Percentiles rank a stretch among this genome's conserved stretches.
Conservation (phyloP, 2,329 filamentous ascomycete species). For the Allantophomopsis lycopodina region DNA sequence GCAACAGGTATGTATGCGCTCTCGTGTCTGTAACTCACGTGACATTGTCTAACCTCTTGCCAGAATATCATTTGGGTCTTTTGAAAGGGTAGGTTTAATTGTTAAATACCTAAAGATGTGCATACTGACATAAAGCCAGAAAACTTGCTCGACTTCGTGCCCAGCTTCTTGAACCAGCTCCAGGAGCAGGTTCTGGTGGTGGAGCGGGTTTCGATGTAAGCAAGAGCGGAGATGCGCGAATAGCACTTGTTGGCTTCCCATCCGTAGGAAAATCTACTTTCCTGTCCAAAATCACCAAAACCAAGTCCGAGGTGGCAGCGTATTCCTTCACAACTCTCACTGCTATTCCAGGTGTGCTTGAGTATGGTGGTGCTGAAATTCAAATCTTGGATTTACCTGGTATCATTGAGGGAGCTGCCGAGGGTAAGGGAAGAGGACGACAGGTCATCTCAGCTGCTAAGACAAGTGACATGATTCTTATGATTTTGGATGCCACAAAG, state of each 20-base stretch:
- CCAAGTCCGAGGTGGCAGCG: slow-evolving; percentile 86
- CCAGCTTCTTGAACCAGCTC: slow-evolving; percentile 81
- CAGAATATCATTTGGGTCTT: slow-evolving; percentile 96
- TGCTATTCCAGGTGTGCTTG: slow-evolving; percentile 90
- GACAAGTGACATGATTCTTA: slow-evolving; percentile 92
- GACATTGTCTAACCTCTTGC: slow-evolving; percentile 5
- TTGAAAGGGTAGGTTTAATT: slow-evolving; percentile 69
- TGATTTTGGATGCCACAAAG: slow-evolving; percentile 96
- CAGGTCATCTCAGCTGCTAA: slow-evolving; percentile 98
- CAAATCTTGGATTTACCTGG: slow-evolving; percentile 94
- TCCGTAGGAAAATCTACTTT: slow-evolving; percentile 99
- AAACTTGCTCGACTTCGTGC: slow-evolving; percentile 92
- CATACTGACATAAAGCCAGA: slow-evolving; percentile 29
- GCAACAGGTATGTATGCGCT: slow-evolving; percentile 78
- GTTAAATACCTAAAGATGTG: background rate
- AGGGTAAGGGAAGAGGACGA: slow-evolving; percentile 88
- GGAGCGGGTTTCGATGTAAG: slow-evolving; percentile 87
- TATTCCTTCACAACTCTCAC: slow-evolving; percentile 97
- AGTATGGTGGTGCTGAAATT: slow-evolving; percentile 96
- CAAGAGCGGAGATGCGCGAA: slow-evolving; percentile 92
- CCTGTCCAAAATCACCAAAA: slow-evolving; percentile 97
- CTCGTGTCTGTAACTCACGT: slow-evolving; percentile 6
- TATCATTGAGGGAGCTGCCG: slow-evolving; percentile 93
- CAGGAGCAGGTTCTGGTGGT: slow-evolving; percentile 62
- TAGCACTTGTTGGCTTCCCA: slow-evolving; percentile 95